Evolutionary conservation across 2,329 filamentous ascomycete species (phyloP), one percentile per base, ranked within the genome.

Genomic region (Pezicula carpinea): DNA sequence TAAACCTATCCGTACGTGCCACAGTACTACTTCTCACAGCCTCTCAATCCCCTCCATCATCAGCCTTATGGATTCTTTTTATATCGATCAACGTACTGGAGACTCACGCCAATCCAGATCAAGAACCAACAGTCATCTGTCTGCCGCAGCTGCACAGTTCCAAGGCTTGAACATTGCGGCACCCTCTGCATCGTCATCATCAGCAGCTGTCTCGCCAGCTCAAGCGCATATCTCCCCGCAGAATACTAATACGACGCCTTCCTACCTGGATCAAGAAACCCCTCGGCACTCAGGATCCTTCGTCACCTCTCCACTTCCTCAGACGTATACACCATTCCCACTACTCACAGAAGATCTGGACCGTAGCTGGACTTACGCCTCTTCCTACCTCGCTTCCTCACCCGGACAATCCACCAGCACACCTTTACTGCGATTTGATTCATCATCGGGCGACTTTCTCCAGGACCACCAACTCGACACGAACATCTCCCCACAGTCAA

Each of bases 71-170:
- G 60, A 62, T 49, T 54, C 53, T 52, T 54, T 52, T 50, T 63
- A 60, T 63, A 59, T 62, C 58, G 56, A 59, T 49, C 53, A 53
- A 52, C 53, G 53, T 48, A 45, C 50, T 52, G 48, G 54, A 59
- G 57, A 59, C 59, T 63, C 60, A 63, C 59, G 54, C 51, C 57
- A 60, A 50, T 56, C 49, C 52, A 63, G 61, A 58, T 63, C 59
- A 47, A 54, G 57, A 56, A 54, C 58, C 44, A 60, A 55, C 48
- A 58, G 54, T 49, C 55, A 61, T 55, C 56, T 60, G 33, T 61
- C 61, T 40, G 55, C 58, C 35, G 57, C 59, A 32, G 54, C 56
- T 45, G 44, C 56, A 35, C 58, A 60, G 44, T 59, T 63, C 50
- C 55, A 58, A 50, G 59, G 52, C 22, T 44, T 62, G 32, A 56